Base-by-base conservation (phyloP, 176 grass and related monocot genomes). In the Tillandsia leiboldiana region DNA sequence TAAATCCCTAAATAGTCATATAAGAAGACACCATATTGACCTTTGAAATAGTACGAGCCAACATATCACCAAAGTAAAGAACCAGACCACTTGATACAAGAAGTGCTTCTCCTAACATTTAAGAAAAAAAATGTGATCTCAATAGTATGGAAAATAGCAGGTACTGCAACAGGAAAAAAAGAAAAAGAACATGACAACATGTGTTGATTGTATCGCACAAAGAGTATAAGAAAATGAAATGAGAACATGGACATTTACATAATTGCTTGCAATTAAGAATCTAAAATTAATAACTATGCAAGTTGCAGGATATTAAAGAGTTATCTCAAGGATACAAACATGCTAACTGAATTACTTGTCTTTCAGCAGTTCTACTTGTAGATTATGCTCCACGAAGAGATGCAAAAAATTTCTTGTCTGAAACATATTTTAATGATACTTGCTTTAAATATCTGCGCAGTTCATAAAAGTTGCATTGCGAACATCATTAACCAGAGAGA, bases 21-120 rank as follows among this genome's bases (percentile, higher is more conserved):
- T 49, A 14, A 12, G 52, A 42, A 64, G 20, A 53, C 50, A 52
- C 27, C 51, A 7, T 12, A 51, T 61, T 48, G 53, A 93, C 94
- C 86, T 99, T 99, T 49, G 77, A 75, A 80, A 99, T 64, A 65
- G 84, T 85, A 75, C 27, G 72, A 48, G 84, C 67, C 76, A 99
- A 53, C 79, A 90, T 83, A 81, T 99, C 84, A 51, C 94, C 80
- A 80, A 87, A 90, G 87, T 90, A 99, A 52, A 93, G 79, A 83
- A 90, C 56, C 64, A 93, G 75, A 72, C 94, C 89, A 84, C 73
- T 69, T 63, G 87, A 86, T 53, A 93, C 89, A 49, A 99, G 57
- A 87, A 93, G 87, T 6, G 86, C 84, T 64, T 99, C 94, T 48
- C 94, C 94, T 99, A 68, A 82, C 50, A 80, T 88, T 78, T 24